These are phyloP conservation scores for Boletus patriciae DNA, from an alignment of 768 basidiomycete species.

Conservation along the genomic window DNA sequence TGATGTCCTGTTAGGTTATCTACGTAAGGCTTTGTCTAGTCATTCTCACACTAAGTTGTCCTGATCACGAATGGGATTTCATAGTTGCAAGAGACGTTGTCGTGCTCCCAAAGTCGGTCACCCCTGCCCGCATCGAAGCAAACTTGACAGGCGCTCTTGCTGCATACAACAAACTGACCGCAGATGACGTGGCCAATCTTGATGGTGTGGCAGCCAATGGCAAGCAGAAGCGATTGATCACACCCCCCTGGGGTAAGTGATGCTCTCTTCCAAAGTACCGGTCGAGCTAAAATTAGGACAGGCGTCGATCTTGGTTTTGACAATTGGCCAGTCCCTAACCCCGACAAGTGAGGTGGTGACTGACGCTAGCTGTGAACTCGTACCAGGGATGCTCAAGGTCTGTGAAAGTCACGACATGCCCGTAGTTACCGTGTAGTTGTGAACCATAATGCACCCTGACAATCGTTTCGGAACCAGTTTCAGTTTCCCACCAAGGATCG, in stretches of 20 bases:
- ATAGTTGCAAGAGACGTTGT: constrained; percentile 64
- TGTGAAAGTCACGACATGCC: background rate
- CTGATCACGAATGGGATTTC: constrained; percentile 1
- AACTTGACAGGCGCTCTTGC: constrained; percentile 54
- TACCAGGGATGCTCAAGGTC: background rate
- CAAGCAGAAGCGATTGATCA: constrained; percentile 69
- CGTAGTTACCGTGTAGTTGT: background rate
- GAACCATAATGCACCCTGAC: background rate
- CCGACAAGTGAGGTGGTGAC: constrained; percentile 1
- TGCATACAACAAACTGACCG: constrained; percentile 46
- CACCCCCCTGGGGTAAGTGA: constrained; percentile 67
- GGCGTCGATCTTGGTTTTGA: constrained; percentile 70
- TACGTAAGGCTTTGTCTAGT: constrained; percentile 41
- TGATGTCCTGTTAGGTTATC: constrained; percentile 62
- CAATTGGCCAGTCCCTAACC: constrained; percentile 45
- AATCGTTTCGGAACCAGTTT: background rate
- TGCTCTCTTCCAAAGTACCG: background rate
- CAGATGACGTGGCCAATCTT: constrained; percentile 53
- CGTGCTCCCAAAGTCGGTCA: constrained; percentile 78
- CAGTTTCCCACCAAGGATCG: background rate
- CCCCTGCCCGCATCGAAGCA: constrained; percentile 59
- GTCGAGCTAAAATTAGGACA: constrained; percentile 27
- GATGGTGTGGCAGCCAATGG: constrained; percentile 57
- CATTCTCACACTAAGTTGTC: constrained; percentile 4
- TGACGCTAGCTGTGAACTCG: background rate